Conservation (phyloP, 768 basidiomycete species). For the Xerocomus brunneocitrinus region DNA sequence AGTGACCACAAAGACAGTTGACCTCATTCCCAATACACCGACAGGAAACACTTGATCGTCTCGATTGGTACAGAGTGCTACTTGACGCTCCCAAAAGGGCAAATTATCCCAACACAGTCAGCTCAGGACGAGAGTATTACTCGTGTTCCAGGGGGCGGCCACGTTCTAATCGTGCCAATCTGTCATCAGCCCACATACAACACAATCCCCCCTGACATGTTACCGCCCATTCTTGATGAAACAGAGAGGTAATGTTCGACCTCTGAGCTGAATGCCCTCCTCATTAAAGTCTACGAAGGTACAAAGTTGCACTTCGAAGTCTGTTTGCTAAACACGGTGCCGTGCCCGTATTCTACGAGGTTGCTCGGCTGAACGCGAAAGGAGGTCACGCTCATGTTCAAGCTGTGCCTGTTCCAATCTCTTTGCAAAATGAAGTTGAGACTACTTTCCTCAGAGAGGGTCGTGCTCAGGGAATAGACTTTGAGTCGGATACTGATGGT, state of each 20-base stretch:
- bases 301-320: conserved; percentile 68
- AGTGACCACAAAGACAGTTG: conserved; percentile 26
- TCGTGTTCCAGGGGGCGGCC: conserved; percentile 88
- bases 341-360: conserved; percentile 79
- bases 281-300: conserved; percentile 39
- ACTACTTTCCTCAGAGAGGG: conserved; percentile 72
- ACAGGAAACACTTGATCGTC: conserved; percentile 91
- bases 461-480: conserved; percentile 59
- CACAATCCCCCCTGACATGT: conserved; percentile 75
- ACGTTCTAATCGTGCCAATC: conserved; percentile 91
- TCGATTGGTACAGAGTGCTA: conserved; percentile 93
- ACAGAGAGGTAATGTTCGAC: conserved; percentile 56
- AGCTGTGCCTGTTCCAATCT: conserved; percentile 70
- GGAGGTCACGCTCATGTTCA: conserved; percentile 96
- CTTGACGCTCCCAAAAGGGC: conserved; percentile 93
- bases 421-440: conserved; percentile 59
- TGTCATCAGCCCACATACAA: conserved; percentile 88
- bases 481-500: conserved; percentile 65
- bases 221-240: conserved; percentile 72
- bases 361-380: conserved; percentile 75
- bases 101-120: conserved; percentile 79
- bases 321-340: conserved; percentile 69
- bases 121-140: conserved; percentile 37
- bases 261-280: conserved; percentile 2
- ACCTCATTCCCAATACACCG: conserved; percentile 2